phyloP scores from a whole-genome alignment of 1,139 yeast species.

The Chernovozyma aurita region DNA sequence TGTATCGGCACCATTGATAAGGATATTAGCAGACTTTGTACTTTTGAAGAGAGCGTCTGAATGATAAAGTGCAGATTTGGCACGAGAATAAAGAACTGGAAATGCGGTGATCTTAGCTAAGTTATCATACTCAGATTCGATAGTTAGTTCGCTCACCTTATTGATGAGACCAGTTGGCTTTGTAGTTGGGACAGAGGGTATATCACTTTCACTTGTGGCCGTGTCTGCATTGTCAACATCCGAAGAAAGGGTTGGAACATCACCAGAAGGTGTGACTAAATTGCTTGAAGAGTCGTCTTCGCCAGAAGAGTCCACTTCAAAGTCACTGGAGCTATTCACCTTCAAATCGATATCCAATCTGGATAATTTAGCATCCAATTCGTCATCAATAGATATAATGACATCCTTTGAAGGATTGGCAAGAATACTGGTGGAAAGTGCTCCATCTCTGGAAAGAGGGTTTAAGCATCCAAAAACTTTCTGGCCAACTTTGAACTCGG shows the following conservation, averaged over 20 bases:
- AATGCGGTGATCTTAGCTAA: conserved; percentile 19
- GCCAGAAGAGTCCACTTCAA: conserved; percentile 2
- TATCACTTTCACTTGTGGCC: neutral
- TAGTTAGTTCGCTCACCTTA: too few relatives aligned
- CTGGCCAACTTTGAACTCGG: conserved; percentile 32
- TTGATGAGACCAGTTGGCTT: too few relatives aligned
- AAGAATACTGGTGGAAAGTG: conserved; percentile 32
- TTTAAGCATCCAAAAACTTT: conserved; percentile 34
- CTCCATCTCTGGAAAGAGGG: conserved; percentile 33
- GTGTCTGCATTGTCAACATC: conserved; percentile 8
- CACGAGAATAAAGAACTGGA: conserved; percentile 36
- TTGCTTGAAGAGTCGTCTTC: too few relatives aligned
- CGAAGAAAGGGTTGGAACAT: too few relatives aligned
- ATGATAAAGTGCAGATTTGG: conserved; percentile 34
- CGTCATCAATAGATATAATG: conserved; percentile 26
- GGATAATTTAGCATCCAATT: conserved; percentile 17
- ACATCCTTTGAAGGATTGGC: conserved; percentile 32
- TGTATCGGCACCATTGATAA: conserved; percentile 46
- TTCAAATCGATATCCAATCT: conserved; percentile 7
- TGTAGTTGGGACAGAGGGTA: neutral
- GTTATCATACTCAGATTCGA: conserved; percentile 5
- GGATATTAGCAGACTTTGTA: conserved; percentile 20
- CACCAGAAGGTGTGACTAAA: too few relatives aligned
- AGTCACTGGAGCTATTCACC: neutral
- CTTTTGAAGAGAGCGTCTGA: conserved; percentile 13